phyloP scores from a whole-genome alignment of 2,329 filamentous ascomycete genomes.

The Aspergillus latus region DNA sequence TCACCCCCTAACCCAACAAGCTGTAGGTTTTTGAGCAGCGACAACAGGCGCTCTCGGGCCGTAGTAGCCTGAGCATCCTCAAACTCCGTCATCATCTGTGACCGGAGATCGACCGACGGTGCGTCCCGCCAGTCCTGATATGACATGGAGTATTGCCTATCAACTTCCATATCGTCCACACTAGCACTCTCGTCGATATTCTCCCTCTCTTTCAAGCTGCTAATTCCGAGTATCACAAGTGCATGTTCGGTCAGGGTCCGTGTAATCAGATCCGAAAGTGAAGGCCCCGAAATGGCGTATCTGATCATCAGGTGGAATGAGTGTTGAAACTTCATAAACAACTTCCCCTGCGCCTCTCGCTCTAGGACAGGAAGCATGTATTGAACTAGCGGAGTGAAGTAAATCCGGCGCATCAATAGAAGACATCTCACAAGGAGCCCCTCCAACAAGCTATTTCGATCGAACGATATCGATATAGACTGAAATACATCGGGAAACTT shows the following conservation, averaged over 20 bases:
- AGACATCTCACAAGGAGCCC: constrained; percentile 35
- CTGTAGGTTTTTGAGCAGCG: constrained; percentile 49
- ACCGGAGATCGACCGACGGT: constrained; percentile 27
- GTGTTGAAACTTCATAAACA: constrained; percentile 40
- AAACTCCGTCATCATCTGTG: constrained; percentile 35
- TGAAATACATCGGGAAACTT: constrained; percentile 27
- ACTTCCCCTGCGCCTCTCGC: constrained; percentile 27
- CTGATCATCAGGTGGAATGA: constrained; percentile 50
- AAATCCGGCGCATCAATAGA: constrained; percentile 38
- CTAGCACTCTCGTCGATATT: constrained; percentile 18
- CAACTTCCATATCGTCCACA: constrained; percentile 41
- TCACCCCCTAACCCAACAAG: constrained; percentile 57
- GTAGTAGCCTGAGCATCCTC: constrained; percentile 30
- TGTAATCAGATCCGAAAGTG: constrained; percentile 46
- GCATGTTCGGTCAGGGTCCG: constrained; percentile 47
- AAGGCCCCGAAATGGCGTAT: constrained; percentile 46
- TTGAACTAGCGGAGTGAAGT: constrained; percentile 38
- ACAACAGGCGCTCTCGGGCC: constrained; percentile 37
- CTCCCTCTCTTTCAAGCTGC: constrained; percentile 28
- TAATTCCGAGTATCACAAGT: constrained; percentile 44
- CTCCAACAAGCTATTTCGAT: constrained; percentile 29
- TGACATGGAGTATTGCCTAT: constrained; percentile 36
- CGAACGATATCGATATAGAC: constrained; percentile 2
- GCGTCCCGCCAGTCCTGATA: constrained; percentile 40
- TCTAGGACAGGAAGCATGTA: constrained; percentile 34